A percentile compares a stretch with the other conserved stretches of the same genome.
Evolutionary conservation across 805 yeast species (phyloP).

Genomic region (Myxozyma udenii): DNA sequence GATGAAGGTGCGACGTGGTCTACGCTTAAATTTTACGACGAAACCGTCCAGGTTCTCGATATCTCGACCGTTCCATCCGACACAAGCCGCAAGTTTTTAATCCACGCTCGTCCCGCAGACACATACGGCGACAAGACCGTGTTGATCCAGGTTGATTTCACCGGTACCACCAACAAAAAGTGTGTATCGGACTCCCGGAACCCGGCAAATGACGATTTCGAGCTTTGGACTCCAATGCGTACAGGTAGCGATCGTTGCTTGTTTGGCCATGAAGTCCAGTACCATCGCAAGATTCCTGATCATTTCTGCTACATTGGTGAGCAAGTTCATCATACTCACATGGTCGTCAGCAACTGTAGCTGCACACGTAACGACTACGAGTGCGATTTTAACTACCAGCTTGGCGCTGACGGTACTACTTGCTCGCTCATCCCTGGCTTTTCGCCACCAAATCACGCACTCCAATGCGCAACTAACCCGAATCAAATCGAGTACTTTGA

Average conservation of each 20-base stretch:
- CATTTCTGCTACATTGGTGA: conserved; percentile 63
- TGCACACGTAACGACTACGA: conserved; percentile 88
- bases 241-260: conserved; percentile 51
- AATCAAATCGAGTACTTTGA: conserved; percentile 68
- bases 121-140: conserved; percentile 48
- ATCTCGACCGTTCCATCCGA: conserved; percentile 89
- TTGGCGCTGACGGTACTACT: conserved; percentile 66
- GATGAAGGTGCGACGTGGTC: conserved; percentile 81
- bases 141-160: conserved; percentile 58
- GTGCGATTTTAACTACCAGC: conserved; percentile 82
- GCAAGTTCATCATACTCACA: conserved; percentile 57
- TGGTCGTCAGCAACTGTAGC: conserved; percentile 60
- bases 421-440: conserved; percentile 80
- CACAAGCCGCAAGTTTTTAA: conserved; percentile 72
- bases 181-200: conserved; percentile 51
- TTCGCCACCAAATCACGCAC: conserved; percentile 60
- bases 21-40: conserved; percentile 59
- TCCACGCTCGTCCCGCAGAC: conserved; percentile 53
- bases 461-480: conserved; percentile 54
- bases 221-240: conserved; percentile 59
- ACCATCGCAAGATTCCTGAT: conserved; percentile 56
- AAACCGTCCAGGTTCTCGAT: conserved; percentile 58
- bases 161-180: conserved; percentile 49
- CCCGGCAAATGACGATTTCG: conserved; percentile 56
- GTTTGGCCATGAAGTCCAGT: conserved; percentile 66